Percentiles rank a stretch among this genome's conserved stretches.
phyloP scores from a whole-genome alignment of 495 filamentous ascomycete genomes.

The Aspergillus kassunensis region DNA sequence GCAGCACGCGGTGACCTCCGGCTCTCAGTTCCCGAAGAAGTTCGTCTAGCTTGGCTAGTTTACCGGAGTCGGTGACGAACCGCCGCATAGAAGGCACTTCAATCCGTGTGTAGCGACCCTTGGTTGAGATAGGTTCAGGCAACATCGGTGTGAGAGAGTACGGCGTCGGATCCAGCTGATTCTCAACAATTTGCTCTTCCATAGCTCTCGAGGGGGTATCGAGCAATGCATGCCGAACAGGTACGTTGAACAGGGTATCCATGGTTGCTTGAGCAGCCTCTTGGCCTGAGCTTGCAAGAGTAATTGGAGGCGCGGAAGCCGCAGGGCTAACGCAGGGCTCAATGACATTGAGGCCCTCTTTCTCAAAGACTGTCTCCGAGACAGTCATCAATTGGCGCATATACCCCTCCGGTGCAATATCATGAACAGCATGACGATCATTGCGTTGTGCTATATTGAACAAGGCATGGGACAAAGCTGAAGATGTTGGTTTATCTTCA shows the following conservation, averaged over 20 bases:
- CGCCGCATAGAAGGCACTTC: conserved; percentile 96
- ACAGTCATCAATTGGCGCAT: conserved; percentile 76
- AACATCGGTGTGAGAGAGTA: conserved; percentile 63
- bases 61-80: conserved; percentile 96
- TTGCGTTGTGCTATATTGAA: conserved; percentile 73
- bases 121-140: conserved; percentile 71
- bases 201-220: conserved; percentile 56
- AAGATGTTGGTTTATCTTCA: conserved; percentile 43
- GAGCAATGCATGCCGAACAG: conserved; percentile 70
- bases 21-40: conserved; percentile 86
- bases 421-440: conserved; percentile 60
- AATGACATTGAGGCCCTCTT: conserved; percentile 66
- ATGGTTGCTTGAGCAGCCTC: conserved; percentile 62
- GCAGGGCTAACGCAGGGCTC: conserved; percentile 74
- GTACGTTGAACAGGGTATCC: conserved; percentile 71
- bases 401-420: conserved; percentile 67
- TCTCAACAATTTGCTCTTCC: conserved; percentile 68
- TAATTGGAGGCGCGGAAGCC: conserved; percentile 84
- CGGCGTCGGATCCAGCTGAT: conserved; percentile 57
- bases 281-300: conserved; percentile 69
- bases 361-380: conserved; percentile 59
- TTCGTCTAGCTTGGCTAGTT: conserved; percentile 86
- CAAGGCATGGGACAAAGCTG: conserved; percentile 67
- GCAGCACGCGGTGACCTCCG: conserved; percentile 84
- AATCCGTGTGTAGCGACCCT: conserved; percentile 82